phyloP scores from a whole-genome alignment of 331 rosid species.

The Acacia concinna region DNA sequence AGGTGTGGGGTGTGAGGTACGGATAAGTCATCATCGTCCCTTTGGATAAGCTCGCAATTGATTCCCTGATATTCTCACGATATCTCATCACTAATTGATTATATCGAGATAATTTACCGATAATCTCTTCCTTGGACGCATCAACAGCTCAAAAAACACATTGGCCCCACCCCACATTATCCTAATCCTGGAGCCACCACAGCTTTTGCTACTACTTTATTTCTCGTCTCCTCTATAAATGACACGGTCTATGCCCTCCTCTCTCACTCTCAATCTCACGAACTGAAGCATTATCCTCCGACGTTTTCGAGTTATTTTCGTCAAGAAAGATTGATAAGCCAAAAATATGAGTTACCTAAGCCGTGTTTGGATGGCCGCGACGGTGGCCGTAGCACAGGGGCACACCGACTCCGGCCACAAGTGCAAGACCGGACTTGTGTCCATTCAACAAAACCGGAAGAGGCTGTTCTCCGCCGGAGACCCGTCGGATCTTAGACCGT shows the following conservation, averaged over 20 bases:
- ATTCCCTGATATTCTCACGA: not conserved
- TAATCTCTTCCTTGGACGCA: not conserved
- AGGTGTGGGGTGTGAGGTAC: not conserved
- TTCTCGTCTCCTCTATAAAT: conserved; percentile 27
- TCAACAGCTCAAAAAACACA: not conserved
- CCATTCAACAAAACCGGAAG: conserved; percentile 52
- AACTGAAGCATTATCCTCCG: not conserved
- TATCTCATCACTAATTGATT: not conserved
- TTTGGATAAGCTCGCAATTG: conserved; percentile 47
- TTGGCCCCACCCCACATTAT: conserved; percentile 6
- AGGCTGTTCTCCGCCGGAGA: conserved; percentile 44
- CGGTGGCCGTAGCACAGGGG: conserved; percentile 70
- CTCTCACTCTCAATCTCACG: not conserved
- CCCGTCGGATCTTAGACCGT: conserved; percentile 37
- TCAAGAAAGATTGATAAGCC: too few species aligned
- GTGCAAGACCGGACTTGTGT: conserved; percentile 57
- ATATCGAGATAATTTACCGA: not conserved
- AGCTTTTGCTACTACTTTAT: not conserved
- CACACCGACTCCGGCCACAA: conserved; percentile 60
- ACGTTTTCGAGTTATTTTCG: not conserved
- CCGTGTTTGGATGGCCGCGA: conserved; percentile 72
- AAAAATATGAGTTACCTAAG: conserved; percentile 51
- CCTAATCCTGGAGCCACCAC: not conserved
- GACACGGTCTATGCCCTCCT: not conserved
- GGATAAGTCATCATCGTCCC: conserved; percentile 33